Evolutionary conservation across 441 rosid genomes (phyloP).

Genomic region (Arabidopsis lyrata): DNA sequence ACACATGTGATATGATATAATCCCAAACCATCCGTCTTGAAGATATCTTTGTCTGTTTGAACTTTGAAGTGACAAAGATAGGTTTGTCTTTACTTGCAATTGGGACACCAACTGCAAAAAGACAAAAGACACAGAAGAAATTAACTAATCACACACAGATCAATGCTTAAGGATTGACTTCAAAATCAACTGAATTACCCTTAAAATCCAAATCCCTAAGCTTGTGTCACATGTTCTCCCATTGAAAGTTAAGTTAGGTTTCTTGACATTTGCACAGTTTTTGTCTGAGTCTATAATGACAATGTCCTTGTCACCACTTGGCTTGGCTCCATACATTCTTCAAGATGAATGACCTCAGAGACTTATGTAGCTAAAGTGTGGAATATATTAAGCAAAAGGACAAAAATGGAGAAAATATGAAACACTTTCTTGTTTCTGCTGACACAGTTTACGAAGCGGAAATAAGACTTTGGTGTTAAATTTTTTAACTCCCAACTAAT

Average conservation of each 20-base stretch:
- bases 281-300: constrained; percentile 35
- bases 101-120: constrained; percentile 40
- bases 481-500: constrained; percentile 38
- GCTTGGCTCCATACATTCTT: constrained; percentile 37
- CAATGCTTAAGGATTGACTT: constrained; percentile 37
- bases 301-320: constrained; percentile 42
- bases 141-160: constrained; percentile 43
- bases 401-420: constrained; percentile 36
- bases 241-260: constrained; percentile 40
- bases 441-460: constrained; percentile 43
- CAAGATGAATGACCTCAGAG: constrained; percentile 23
- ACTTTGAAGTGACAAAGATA: constrained; percentile 13
- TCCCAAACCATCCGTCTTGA: constrained; percentile 22
- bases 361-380: constrained; percentile 29
- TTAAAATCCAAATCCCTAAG: constrained; percentile 48
- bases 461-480: constrained; percentile 38
- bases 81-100: constrained; percentile 30
- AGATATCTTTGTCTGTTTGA: constrained; percentile 35
- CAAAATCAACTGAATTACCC: constrained; percentile 15
- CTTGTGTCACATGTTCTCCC: constrained; percentile 46
- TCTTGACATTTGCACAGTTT: constrained; percentile 43
- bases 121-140: constrained; percentile 37
- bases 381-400: constrained; percentile 40
- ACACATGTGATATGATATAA: constrained; percentile 16
- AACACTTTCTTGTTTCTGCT: constrained; percentile 34